Evolutionary conservation across 2,329 filamentous ascomycete species (phyloP), one percentile per base, ranked within the genome.

Genomic region (Grosmannia serpens): DNA sequence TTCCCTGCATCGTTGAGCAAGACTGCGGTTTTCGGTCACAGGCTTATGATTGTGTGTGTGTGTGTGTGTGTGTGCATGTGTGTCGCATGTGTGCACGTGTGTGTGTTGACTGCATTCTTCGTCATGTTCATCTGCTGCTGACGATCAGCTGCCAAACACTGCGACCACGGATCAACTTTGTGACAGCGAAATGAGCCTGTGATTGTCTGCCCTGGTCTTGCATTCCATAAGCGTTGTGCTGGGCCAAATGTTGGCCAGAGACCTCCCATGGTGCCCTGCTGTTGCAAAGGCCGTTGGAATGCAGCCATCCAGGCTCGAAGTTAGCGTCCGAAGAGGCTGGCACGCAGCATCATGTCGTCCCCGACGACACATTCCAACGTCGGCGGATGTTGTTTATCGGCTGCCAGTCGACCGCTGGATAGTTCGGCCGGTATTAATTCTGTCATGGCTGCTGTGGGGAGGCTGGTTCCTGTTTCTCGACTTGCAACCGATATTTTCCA

Each of bases 321-420:
- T 11, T 31, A 29, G 35, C 17, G 26, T 17, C 58, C 56, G 31
- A 60, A 4, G 49, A 52, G 33, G 47, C 35, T 61, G 56, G 57
- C 56, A 62, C 56, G 61, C 44, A 27, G 13, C 6, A 11, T 4
- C 6, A 11, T 44, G 65, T 66, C 62, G 62, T 64, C 62, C 62
- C 35, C 59, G 57, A 62, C 65, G 44, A 68, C 66, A 44, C 66
- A 68, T 69, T 67, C 67, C 66, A 66, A 33, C 29, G 11, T 2
- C 44, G 56, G 17, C 11, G 20, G 22, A 26, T 22, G 24, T 44
- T 22, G 17, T 55, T 55, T 55, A 26, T 31, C 26, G 26, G 38
- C 53, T n/a, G n/a, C 49, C 13, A 2, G 24, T 31, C 17, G 26
- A 8, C 17, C n/a, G 22, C 46, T 17, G 20, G 50, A 52, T 7